A percentile compares a stretch with the other conserved stretches of the same genome.
phyloP scores from a whole-genome alignment of 345 rosid genomes.

The Heritiera fomes region DNA sequence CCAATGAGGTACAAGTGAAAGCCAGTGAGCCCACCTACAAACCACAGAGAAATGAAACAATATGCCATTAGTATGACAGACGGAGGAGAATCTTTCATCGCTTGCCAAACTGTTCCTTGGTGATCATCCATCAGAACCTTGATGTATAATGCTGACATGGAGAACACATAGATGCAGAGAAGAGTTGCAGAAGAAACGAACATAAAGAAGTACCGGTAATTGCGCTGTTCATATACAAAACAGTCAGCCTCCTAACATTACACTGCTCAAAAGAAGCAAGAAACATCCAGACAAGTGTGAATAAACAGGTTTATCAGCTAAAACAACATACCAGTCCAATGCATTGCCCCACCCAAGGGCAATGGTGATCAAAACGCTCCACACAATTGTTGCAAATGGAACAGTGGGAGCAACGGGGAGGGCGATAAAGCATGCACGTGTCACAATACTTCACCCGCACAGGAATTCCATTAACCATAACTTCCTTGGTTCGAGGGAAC shows the following conservation, averaged over 20 bases:
- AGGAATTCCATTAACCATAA: constrained; percentile 67
- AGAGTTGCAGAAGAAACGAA: constrained; percentile 82
- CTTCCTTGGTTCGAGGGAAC: constrained; percentile 88
- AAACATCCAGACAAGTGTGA: background rate
- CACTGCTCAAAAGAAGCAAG: constrained; percentile 6
- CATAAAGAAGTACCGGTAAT: constrained; percentile 95
- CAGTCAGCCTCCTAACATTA: constrained; percentile 15
- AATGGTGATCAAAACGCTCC: constrained; percentile 98
- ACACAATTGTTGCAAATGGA: constrained; percentile 89
- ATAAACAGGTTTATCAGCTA: background rate
- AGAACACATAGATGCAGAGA: constrained; percentile 87
- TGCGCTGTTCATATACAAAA: constrained; percentile 65
- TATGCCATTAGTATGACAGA: constrained; percentile 80
- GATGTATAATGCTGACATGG: constrained; percentile 79
- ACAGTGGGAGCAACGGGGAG: constrained; percentile 98
- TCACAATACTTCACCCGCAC: constrained; percentile 93
- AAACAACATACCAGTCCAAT: constrained; percentile 78
- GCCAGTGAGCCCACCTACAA: constrained; percentile 94
- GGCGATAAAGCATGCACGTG: constrained; percentile 97
- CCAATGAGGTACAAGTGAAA: constrained; percentile 87
- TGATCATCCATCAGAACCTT: constrained; percentile 76
- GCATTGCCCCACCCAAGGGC: constrained; percentile 99
- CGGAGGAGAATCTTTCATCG: constrained; percentile 88
- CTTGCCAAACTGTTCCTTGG: constrained; percentile 70
- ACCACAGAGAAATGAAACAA: constrained; percentile 86